These are phyloP conservation scores for Chlorella sp. DNA, from an alignment of 139 green algal species.

Conservation along the genomic window DNA sequence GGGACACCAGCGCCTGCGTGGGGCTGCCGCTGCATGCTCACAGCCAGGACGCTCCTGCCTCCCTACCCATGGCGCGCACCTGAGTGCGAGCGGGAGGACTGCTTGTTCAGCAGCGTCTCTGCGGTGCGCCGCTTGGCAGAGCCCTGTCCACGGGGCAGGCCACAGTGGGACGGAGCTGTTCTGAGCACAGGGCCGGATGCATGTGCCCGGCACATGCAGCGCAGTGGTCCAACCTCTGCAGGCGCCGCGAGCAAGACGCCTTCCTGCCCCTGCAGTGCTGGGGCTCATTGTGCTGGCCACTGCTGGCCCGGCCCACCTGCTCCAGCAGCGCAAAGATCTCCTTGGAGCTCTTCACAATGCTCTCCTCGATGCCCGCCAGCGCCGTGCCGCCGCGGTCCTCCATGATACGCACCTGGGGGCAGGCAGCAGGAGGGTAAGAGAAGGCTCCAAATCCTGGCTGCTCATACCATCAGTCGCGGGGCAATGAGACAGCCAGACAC, in stretches of 20 bases:
- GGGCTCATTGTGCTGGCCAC: no score
- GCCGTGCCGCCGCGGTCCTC: constrained; percentile 86
- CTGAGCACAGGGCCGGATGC: no score
- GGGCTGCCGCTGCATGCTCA: not conserved
- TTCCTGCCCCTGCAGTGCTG: no score
- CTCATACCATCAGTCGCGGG: no score
- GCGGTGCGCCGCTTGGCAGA: constrained; percentile 89
- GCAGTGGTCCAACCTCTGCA: no score
- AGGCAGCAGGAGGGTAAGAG: not conserved
- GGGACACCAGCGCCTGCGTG: no score
- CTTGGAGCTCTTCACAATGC: constrained; percentile 81
- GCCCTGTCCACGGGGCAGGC: constrained; percentile 54
- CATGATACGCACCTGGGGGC: constrained; percentile 69
- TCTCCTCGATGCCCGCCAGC: constrained; percentile 93
- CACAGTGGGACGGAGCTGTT: no score
- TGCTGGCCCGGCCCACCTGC: constrained; percentile 34
- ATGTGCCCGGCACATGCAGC: no score
- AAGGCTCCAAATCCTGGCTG: not conserved
- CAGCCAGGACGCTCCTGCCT: not conserved
- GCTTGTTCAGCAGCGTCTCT: constrained; percentile 98
- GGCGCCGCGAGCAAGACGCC: no score
- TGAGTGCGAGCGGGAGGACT: constrained; percentile 93
- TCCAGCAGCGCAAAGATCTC: constrained; percentile 95
- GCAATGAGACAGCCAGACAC: not conserved
- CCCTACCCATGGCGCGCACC: not conserved